phyloP scores from a whole-genome alignment of 2,329 filamentous ascomycete species.

The Alternaria solani region DNA sequence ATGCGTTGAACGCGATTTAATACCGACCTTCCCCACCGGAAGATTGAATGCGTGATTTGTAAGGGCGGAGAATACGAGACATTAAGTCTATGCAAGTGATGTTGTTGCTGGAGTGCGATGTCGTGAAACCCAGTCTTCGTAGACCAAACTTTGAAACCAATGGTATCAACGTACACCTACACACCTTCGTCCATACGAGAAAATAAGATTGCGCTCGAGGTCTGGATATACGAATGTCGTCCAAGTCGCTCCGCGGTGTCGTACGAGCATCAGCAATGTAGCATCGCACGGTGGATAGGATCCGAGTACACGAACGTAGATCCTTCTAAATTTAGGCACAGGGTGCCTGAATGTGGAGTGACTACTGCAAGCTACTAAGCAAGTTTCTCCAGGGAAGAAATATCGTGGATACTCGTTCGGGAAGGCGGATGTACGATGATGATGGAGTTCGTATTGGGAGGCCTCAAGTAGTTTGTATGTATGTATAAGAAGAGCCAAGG shows the following conservation, averaged over 20 bases:
- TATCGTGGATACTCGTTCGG: not conserved
- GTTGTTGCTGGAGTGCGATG: not conserved
- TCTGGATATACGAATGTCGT: not conserved
- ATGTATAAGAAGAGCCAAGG: not conserved
- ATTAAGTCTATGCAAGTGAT: not conserved
- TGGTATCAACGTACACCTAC: too few species aligned
- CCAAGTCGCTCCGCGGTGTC: not conserved
- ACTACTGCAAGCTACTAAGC: conserved; percentile 1
- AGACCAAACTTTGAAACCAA: too few species aligned
- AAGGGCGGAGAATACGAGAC: not conserved
- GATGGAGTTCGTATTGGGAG: not conserved
- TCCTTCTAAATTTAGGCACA: conserved; percentile 11
- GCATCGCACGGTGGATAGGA: not conserved
- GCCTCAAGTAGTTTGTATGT: not conserved
- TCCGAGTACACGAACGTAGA: not conserved
- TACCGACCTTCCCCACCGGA: not conserved
- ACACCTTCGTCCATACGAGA: not conserved
- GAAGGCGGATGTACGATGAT: conserved; percentile 2
- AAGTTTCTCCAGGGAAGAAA: not conserved
- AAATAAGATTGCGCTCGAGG: not conserved
- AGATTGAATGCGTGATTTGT: not conserved
- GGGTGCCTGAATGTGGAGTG: conserved; percentile 12
- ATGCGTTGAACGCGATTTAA: not conserved
- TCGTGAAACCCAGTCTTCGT: not conserved
- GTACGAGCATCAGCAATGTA: not conserved